A percentile compares a stretch with the other conserved stretches of the same genome.
Conservation (phyloP, 768 basidiomycete genomes). For the Suillus clintonianus region DNA sequence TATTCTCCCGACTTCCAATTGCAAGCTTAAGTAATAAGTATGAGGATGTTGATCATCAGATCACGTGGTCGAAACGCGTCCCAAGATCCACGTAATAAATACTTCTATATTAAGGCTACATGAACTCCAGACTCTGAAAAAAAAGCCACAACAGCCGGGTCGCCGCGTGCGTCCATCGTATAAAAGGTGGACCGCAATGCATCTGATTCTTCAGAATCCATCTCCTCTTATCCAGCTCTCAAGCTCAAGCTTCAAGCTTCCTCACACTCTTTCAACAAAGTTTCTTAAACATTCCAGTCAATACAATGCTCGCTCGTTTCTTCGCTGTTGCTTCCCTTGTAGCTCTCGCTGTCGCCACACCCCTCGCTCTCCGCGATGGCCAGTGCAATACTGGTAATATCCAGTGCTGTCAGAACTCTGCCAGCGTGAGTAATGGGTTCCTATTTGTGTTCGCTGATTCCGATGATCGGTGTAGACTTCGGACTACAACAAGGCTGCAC, state of each 20-base stretch:
- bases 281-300: not conserved
- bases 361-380: constrained; percentile 24
- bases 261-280: not conserved
- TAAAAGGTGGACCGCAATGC: not conserved
- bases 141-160: no score
- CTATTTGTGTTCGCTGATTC: not conserved
- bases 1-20: no score
- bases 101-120: no score
- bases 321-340: constrained; percentile 20
- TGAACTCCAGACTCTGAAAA: no score
- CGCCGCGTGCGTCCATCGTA: not conserved
- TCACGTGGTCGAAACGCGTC: not conserved
- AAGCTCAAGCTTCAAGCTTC: not conserved
- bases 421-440: constrained; percentile 7
- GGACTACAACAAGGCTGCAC: not conserved
- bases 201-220: not conserved
- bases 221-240: not conserved
- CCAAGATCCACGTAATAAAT: no score
- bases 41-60: no score
- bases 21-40: no score
- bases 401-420: constrained; percentile 21
- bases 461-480: constrained; percentile 7
- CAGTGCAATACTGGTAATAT: constrained; percentile 20
- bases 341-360: constrained; percentile 17
- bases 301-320: not conserved